Evolutionary conservation across 306 rosid species (phyloP), one percentile per base, ranked within the genome.

Genomic region (Pyrus communis): DNA sequence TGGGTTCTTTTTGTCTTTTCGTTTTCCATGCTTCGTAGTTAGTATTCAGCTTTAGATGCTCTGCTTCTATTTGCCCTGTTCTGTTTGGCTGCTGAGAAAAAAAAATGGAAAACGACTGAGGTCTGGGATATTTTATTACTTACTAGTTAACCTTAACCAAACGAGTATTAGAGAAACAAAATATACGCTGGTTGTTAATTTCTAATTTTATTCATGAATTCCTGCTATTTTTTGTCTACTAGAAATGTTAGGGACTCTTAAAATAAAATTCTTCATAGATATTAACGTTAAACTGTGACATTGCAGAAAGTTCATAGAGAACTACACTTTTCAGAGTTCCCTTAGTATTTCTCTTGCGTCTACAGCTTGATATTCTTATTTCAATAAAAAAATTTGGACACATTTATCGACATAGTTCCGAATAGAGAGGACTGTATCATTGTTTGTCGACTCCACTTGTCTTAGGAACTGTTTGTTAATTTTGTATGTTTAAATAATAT

Each of bases 81-180:
- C 35, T 74, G 78, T 79, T 79, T 74, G 79, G 69, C 31, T 67
- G 14, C 75, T 49, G 35, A 79, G 75, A 54, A 72, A 73, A 58
- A 31, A 0, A 57, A 22, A n/a, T 2, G 14, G 12, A 2, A 57
- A 13, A n/a, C 9, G 12, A 33, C 0, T 2, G 30, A 23, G 10
- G 31, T 28, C 11, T 4, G n/a, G 17, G 27, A 54, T 62, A 28
- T 28, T 62, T 62, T 5, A 7, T 62, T 14, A 62, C 4, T 14
- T 62, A 28, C 2, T 27, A 28, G 38, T 1, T 33, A 27, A 25
- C 28, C 28, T 4, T 30, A 59, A 59, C 4, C 15, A 59, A 59
- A 5, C 43, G 0, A 17, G 4, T 6, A 57, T 1, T 4, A 59
- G 31, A 22, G 35, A 2, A 5, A 62, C 0, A 60, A 31, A 22